Evolutionary conservation across 345 rosid species (phyloP).

Genomic region (Rubroshorea leprosula): DNA sequence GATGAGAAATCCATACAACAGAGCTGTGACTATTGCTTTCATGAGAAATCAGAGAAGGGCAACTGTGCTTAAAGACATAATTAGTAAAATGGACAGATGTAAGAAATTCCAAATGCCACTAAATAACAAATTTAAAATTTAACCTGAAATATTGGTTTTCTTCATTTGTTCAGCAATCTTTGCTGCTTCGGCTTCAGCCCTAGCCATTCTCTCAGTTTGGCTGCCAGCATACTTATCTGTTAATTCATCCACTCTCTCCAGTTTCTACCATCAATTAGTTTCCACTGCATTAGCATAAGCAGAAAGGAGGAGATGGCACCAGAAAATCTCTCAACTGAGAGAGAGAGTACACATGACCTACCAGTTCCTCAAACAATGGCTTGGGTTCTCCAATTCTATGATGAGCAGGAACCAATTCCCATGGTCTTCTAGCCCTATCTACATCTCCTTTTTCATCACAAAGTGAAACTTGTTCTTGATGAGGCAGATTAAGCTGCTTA

Average conservation of each 20-base stretch:
- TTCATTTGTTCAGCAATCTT: conserved; percentile 43
- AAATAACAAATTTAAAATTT: not conserved
- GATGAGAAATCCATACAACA: no score
- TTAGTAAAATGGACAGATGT: no score
- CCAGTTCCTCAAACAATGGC: conserved; percentile 66
- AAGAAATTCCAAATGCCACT: no score
- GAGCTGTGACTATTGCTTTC: no score
- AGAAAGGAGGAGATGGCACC: not conserved
- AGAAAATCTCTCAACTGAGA: not conserved
- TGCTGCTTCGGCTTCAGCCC: conserved; percentile 44
- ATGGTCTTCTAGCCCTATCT: conserved; percentile 52
- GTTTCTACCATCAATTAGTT: conserved; percentile 27
- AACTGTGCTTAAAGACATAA: no score
- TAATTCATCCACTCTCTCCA: conserved; percentile 46
- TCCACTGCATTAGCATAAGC: not conserved
- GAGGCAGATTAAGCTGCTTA: conserved; percentile 78
- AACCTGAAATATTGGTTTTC: conserved; percentile 49
- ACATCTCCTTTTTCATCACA: conserved; percentile 62
- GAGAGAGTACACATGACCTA: conserved; percentile 15
- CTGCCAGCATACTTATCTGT: conserved; percentile 56
- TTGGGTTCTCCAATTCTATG: conserved; percentile 46
- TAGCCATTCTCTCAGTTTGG: conserved; percentile 45
- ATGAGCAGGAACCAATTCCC: conserved; percentile 71
- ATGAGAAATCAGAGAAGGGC: not conserved
- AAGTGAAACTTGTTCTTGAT: conserved; percentile 42